Evolutionary conservation across 441 rosid species (phyloP), one percentile per base, ranked within the genome.

Genomic region (Metrosideros polymorpha): DNA sequence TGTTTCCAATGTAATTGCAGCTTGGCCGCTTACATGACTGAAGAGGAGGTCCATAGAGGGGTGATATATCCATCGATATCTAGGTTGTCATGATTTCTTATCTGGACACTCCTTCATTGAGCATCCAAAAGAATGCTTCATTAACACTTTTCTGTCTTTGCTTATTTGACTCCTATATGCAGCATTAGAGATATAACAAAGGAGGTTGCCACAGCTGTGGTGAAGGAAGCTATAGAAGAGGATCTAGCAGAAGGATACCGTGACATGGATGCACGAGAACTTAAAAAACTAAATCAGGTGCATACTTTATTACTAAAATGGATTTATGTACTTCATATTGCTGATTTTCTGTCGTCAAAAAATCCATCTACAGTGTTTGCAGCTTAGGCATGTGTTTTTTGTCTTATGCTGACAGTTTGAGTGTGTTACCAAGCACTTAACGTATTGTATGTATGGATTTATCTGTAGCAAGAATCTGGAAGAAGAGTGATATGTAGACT

Each of bases 101-200:
- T 54, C 39, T 51, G 24, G 12, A 83, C 51, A 82, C 35, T 32
- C 27, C 59, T 71, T 22, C 79, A 51, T 71, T 39, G 17, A 39
- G 79, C 47, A 39, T 71, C 49, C 27, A 39, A 10, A 43, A 71
- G 79, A 39, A 39, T 12, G 47, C 79, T 39, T 22, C 47, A 22
- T 39, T 71, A 71, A 71, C n/a, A 39, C 47, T 35, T 54, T 24
- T 39, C 47, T 39, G 15, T 39, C 19, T 54, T 17, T 9, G 39
- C 85, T 86, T 85, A 75, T 84, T 77, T 55, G 13, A 76, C 32
- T 51, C 42, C 25, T 50, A 39, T 89, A 85, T 93, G 91, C 92
- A 98, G 99, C 92, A 97, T 98, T 88, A 89, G 99, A 87, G 96
- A 96, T 88, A 97, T 96, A 89, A 96, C 99, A 83, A 96, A 93